These are phyloP conservation scores for Gossypium anomalum DNA, from an alignment of 345 rosid species.

Conservation along the genomic window DNA sequence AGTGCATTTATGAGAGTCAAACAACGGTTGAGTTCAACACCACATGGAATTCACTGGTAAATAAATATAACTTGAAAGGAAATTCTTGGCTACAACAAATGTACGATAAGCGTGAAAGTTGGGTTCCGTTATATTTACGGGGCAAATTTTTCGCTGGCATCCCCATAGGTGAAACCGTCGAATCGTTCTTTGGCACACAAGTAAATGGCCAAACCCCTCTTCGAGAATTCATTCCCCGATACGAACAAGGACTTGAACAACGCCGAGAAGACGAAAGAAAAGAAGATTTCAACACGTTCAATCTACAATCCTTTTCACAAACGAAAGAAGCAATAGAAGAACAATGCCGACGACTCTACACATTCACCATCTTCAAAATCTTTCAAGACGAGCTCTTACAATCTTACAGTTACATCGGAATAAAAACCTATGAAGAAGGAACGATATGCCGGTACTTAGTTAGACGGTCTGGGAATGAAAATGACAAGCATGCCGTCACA, in stretches of 20 bases:
- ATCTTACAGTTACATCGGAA: constrained; percentile 54
- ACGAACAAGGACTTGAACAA: constrained; percentile 60
- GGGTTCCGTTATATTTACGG: constrained; percentile 72
- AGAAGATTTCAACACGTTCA: constrained; percentile 74
- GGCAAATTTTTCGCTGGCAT: constrained; percentile 80
- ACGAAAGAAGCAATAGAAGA: constrained; percentile 84
- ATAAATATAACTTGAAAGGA: constrained; percentile 54
- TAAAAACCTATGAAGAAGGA: constrained; percentile 74
- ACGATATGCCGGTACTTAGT: constrained; percentile 61
- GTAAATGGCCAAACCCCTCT: constrained; percentile 53
- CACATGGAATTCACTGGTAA: constrained; percentile 59
- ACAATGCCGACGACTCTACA: constrained; percentile 75
- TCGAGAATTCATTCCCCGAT: constrained; percentile 54
- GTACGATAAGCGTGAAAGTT: constrained; percentile 62
- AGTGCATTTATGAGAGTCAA: constrained; percentile 65
- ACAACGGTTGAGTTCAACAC: constrained; percentile 57
- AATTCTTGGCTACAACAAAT: constrained; percentile 67
- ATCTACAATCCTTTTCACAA: constrained; percentile 58
- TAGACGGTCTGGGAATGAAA: constrained; percentile 64
- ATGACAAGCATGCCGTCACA: constrained; percentile 63
- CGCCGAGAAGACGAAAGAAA: constrained; percentile 73
- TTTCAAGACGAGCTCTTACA: constrained; percentile 78
- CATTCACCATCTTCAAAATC: constrained; percentile 60
- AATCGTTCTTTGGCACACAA: constrained; percentile 61
- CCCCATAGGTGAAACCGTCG: constrained; percentile 42